phyloP scores from a whole-genome alignment of 176 grass and related monocot species.

The Otatea glauca region DNA sequence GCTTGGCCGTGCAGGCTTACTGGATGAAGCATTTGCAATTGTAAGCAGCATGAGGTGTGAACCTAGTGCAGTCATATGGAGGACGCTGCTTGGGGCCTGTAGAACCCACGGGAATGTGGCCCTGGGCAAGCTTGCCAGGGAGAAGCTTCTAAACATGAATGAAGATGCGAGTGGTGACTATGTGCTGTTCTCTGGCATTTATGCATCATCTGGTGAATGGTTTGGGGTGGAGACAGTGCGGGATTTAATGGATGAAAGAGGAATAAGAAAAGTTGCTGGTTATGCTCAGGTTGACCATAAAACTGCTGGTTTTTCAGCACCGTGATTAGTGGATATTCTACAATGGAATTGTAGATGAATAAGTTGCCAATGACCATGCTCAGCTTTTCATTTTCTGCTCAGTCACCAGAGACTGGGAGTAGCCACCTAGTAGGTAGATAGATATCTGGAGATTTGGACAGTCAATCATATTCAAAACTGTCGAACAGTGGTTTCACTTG shows the following conservation, averaged over 20 bases:
- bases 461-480: neutral
- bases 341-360: neutral
- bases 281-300: constrained; percentile 43
- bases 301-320: neutral
- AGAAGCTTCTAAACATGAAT: constrained; percentile 42
- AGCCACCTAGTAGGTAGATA: neutral
- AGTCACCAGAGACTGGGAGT: neutral
- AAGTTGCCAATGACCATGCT: neutral
- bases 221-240: constrained; percentile 46
- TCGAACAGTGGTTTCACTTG: neutral
- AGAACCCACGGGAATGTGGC: constrained; percentile 44
- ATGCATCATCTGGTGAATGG: constrained; percentile 50
- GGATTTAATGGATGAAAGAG: constrained; percentile 53
- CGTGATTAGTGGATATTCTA: neutral
- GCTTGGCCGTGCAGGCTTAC: constrained; percentile 50
- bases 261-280: constrained; percentile 49
- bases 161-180: constrained; percentile 54
- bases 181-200: constrained; percentile 59
- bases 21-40: constrained; percentile 51
- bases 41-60: constrained; percentile 42
- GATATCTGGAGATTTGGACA: neutral
- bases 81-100: constrained; percentile 59
- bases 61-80: constrained; percentile 53
- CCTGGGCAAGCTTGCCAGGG: constrained; percentile 38
- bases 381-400: neutral